Percentiles rank a stretch among this genome's conserved stretches.
Evolutionary conservation across 352 stramenopile genomes (phyloP).

Genomic region (Pythium aristosporum): DNA sequence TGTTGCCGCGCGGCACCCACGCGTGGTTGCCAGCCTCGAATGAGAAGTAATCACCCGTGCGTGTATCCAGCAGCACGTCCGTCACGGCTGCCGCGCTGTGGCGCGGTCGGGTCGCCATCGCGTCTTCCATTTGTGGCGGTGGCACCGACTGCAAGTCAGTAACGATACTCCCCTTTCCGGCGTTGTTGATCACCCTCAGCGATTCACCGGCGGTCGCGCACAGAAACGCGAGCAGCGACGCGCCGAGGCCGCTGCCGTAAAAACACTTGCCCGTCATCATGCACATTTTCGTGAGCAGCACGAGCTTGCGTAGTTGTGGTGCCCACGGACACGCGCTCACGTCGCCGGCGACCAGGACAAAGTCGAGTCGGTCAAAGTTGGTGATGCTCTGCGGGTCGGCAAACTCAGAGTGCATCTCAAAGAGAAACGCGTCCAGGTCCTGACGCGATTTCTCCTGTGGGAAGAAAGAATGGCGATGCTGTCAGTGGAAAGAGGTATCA

Average conservation of each 20-base stretch:
- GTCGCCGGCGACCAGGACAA: constrained; percentile 78
- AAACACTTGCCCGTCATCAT: constrained; percentile 88
- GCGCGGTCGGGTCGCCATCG: background rate
- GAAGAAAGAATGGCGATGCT: background rate
- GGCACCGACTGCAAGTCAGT: constrained; percentile 41
- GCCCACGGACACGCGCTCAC: constrained; percentile 60
- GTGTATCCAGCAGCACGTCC: constrained; percentile 66
- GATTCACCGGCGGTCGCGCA: constrained; percentile 70
- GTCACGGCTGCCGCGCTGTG: constrained; percentile 1
- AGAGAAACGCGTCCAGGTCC: constrained; percentile 73
- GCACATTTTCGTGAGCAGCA: constrained; percentile 77
- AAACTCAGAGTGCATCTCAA: constrained; percentile 74
- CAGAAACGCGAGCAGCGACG: constrained; percentile 58
- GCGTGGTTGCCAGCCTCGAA: constrained; percentile 33
- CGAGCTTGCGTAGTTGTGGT: constrained; percentile 57
- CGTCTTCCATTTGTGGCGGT: constrained; percentile 19
- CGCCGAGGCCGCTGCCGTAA: constrained; percentile 62
- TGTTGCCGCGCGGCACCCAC: constrained; percentile 78
- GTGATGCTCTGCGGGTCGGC: constrained; percentile 60
- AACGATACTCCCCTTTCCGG: constrained; percentile 48
- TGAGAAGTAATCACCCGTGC: constrained; percentile 70
- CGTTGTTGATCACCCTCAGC: constrained; percentile 62
- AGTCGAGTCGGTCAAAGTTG: constrained; percentile 80
- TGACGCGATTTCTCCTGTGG: constrained; percentile 56
- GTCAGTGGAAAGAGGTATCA: background rate